phyloP scores from a whole-genome alignment of 768 basidiomycete species.

The Lyophyllum shimeji region DNA sequence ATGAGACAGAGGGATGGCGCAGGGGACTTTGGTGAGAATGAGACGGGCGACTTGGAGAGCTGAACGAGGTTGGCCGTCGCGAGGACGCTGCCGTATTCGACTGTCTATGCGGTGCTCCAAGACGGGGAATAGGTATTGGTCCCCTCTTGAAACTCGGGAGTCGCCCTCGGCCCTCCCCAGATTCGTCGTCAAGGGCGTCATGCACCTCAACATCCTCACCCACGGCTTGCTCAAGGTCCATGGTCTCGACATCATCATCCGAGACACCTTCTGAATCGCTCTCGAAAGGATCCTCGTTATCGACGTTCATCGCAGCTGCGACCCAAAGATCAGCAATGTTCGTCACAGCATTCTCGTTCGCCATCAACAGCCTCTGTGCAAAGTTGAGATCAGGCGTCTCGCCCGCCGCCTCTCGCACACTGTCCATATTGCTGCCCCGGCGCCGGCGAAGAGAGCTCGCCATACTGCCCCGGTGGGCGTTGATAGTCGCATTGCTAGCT shows the following conservation, averaged over 20 bases:
- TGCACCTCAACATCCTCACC: constrained; percentile 32
- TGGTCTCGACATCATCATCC: constrained; percentile 27
- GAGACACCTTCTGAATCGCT: constrained; percentile 45
- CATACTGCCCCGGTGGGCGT: constrained; percentile 53
- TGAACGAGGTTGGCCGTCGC: constrained; percentile 23
- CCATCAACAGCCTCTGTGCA: constrained; percentile 84
- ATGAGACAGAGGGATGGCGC: constrained; percentile 34
- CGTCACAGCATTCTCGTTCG: constrained; percentile 93
- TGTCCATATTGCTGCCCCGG: constrained; percentile 49
- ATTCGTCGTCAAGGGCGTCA: constrained; percentile 20
- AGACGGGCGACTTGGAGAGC: constrained; percentile 33
- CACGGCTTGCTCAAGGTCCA: constrained; percentile 23
- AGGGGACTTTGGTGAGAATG: constrained; percentile 25
- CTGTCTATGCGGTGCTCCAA: constrained; percentile 29
- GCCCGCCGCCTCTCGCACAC: constrained; percentile 34
- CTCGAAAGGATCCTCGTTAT: constrained; percentile 83
- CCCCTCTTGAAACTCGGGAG: constrained; percentile 15
- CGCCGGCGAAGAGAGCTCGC: constrained; percentile 51
- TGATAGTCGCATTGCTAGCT: constrained; percentile 44
- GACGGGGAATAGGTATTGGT: constrained; percentile 23
- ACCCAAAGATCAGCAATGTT: constrained; percentile 98
- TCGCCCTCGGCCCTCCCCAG: constrained; percentile 19
- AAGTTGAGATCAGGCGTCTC: constrained; percentile 69
- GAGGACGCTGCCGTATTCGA: constrained; percentile 26
- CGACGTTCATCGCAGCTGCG: constrained; percentile 93